phyloP scores from a whole-genome alignment of 306 rosid genomes.

The Vachellia collinsii region DNA sequence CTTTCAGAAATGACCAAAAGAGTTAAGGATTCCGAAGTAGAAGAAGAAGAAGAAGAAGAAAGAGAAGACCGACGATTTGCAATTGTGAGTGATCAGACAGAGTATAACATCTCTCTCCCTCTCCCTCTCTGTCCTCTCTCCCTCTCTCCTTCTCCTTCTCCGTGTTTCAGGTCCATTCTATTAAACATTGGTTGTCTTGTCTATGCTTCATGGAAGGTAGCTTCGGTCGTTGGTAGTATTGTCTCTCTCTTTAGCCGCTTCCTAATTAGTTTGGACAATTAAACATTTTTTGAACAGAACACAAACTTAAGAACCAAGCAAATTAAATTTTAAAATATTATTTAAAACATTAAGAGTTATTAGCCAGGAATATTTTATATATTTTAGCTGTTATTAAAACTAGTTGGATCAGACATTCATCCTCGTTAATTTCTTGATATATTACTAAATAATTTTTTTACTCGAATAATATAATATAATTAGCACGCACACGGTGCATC shows the following conservation, averaged over 20 bases:
- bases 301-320: too few relatives aligned
- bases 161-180: background rate
- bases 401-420: background rate
- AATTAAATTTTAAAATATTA: too few relatives aligned
- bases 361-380: too few relatives aligned
- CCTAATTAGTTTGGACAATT: background rate
- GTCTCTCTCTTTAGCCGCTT: background rate
- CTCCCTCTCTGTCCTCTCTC: background rate
- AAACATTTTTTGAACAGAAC: too few relatives aligned
- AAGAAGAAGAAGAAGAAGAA: background rate
- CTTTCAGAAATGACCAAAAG: background rate
- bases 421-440: too few relatives aligned
- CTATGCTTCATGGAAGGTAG: background rate
- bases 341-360: too few relatives aligned
- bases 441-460: too few relatives aligned
- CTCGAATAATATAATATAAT: too few relatives aligned
- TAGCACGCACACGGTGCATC: too few relatives aligned
- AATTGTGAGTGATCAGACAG: slow-evolving; percentile 11
- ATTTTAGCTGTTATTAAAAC: background rate
- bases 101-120: background rate
- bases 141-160: background rate
- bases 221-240: background rate
- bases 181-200: too few relatives aligned
- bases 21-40: background rate
- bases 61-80: background rate